Evolutionary conservation across 2,329 filamentous ascomycete genomes (phyloP).

Genomic region (Fusarium verrucosum): DNA sequence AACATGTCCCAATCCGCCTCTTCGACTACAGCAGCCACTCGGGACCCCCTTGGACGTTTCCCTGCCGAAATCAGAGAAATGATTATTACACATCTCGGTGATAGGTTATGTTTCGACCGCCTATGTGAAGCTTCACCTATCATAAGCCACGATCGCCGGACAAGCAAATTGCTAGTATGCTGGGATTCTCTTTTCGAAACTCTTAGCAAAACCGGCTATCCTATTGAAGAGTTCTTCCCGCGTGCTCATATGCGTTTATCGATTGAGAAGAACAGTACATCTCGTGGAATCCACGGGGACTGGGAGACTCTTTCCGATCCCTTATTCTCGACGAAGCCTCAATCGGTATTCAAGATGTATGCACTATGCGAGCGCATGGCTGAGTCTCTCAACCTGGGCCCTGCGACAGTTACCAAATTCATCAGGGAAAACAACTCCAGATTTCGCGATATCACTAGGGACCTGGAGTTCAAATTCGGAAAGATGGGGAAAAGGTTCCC

Average conservation of each 20-base stretch:
- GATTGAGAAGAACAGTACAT: not conserved
- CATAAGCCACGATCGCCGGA: not conserved
- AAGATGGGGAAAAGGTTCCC: not conserved
- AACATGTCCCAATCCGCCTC: fast-evolving
- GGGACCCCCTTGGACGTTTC: not conserved
- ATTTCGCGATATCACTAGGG: too few species aligned
- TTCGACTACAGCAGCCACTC: fast-evolving
- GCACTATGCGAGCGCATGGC: not conserved
- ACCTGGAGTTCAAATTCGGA: not conserved
- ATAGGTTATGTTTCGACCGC: not conserved
- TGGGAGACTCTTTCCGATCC: not conserved
- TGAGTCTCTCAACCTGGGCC: not conserved
- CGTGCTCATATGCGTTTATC: not conserved
- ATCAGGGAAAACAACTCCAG: not conserved
- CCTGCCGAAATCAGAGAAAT: not conserved
- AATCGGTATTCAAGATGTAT: not conserved
- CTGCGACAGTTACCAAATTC: not conserved
- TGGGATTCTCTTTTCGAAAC: not conserved
- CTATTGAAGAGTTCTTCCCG: not conserved
- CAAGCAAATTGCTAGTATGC: not conserved
- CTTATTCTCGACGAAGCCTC: not conserved
- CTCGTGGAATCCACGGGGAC: too few species aligned
- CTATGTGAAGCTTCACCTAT: not conserved
- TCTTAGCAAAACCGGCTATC: not conserved
- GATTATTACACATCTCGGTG: not conserved